These are phyloP conservation scores for Penicillium goetzii DNA, from an alignment of 495 filamentous ascomycete species.

Conservation along the genomic window DNA sequence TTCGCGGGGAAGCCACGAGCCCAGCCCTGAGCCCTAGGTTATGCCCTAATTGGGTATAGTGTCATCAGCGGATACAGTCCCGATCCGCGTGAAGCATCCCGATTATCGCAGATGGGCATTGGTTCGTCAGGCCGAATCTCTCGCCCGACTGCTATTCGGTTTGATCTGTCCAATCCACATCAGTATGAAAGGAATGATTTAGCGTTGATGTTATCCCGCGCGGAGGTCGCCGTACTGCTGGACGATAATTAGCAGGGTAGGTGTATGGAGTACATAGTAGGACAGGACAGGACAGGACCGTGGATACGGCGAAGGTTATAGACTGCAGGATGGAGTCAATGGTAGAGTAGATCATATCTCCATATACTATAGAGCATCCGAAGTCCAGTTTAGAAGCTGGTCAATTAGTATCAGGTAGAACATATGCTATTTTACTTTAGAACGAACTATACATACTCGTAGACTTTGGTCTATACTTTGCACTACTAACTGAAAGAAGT, in stretches of 20 bases:
- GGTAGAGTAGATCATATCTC: background rate
- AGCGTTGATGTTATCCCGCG: constrained; percentile 13
- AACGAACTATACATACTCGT: background rate
- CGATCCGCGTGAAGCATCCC: constrained; percentile 14
- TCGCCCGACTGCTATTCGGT: constrained; percentile 17
- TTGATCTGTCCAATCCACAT: constrained; percentile 11
- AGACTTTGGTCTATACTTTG: no score
- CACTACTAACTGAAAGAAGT: background rate
- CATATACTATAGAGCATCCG: background rate
- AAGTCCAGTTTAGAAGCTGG: background rate
- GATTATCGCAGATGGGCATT: constrained; percentile 17
- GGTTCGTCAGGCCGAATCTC: constrained; percentile 20
- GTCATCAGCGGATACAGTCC: constrained; percentile 9
- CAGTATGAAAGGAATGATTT: background rate
- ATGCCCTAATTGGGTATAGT: constrained; percentile 10
- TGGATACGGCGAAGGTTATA: constrained; percentile 22
- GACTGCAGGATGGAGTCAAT: constrained; percentile 6
- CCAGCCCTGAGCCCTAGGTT: constrained; percentile 40
- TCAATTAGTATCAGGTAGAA: background rate
- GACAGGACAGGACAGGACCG: constrained; percentile 7
- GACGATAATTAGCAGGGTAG: background rate
- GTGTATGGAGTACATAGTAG: background rate
- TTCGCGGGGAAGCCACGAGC: constrained; percentile 45
- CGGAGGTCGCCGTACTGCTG: constrained; percentile 26
- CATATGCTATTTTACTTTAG: background rate